Conservation (phyloP, 73 alveolate genomes). For the Paramecium tetraurelia region DNA sequence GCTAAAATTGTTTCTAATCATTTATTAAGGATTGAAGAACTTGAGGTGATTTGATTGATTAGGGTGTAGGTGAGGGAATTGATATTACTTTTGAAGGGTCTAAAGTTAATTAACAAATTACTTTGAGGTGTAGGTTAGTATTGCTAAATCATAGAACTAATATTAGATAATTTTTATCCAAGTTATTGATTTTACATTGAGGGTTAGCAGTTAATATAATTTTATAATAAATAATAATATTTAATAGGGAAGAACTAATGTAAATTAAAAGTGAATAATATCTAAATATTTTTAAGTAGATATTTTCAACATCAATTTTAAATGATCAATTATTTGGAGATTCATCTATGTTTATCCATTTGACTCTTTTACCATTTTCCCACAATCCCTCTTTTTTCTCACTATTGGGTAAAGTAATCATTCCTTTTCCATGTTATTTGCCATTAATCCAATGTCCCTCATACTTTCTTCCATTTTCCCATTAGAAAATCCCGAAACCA, state of each 20-base stretch:
- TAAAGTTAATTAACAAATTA: neutral
- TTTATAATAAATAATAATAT: neutral
- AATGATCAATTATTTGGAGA: neutral
- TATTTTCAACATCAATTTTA: neutral
- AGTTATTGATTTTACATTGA: neutral
- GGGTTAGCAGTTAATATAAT: neutral
- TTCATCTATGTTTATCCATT: neutral
- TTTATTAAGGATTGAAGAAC: neutral
- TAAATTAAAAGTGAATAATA: neutral
- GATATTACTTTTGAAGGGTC: neutral
- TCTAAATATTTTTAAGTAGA: neutral
- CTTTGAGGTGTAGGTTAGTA: neutral
- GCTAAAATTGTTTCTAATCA: neutral
- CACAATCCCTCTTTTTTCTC: slow-evolving; percentile 53
- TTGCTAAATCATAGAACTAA: neutral
- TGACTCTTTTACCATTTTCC: slow-evolving; percentile 55
- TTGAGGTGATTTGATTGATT: neutral
- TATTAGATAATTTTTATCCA: neutral
- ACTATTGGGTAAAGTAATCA: slow-evolving; percentile 42
- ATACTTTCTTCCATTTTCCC: slow-evolving; percentile 63
- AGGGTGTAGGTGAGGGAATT: neutral
- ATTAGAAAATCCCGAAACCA: slow-evolving; percentile 63
- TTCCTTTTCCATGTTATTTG: slow-evolving; percentile 63
- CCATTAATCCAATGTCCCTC: slow-evolving; percentile 64
- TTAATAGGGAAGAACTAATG: neutral